Conservation (phyloP, 2,329 filamentous ascomycete species). For the Ambrosiella cleistominuta region DNA sequence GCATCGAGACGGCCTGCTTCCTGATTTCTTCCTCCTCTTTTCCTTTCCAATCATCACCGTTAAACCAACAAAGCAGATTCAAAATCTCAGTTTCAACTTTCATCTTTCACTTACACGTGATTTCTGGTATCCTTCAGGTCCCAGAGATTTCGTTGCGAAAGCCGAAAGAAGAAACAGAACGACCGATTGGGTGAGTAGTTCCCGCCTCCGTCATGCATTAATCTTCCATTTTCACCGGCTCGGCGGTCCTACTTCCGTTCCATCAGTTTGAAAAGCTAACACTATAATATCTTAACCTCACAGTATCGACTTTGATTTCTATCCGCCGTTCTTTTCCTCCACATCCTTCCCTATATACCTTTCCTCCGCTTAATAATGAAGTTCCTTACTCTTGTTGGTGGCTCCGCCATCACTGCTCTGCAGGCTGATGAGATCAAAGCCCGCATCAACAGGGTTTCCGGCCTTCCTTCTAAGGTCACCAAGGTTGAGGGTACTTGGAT, state of each 20-base stretch:
- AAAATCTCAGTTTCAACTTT: neutral
- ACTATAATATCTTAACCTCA: neutral
- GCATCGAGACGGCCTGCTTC: neutral
- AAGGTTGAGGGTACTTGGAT: constrained; percentile 37
- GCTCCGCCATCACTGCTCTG: constrained; percentile 32
- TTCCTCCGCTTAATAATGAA: constrained; percentile 14
- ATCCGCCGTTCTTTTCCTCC: constrained; percentile 1
- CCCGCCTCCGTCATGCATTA: neutral
- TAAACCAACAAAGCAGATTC: neutral
- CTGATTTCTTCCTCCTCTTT: neutral
- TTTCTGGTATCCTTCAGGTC: neutral
- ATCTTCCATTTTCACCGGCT: neutral
- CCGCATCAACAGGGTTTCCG: constrained; percentile 25
- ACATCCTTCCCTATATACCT: neutral
- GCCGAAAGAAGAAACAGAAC: constrained; percentile 3
- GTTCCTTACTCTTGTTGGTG: constrained; percentile 22
- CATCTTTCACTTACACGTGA: neutral
- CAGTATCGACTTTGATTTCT: neutral
- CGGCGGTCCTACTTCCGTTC: neutral
- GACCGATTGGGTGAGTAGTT: constrained; percentile 1
- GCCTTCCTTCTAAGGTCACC: constrained; percentile 25
- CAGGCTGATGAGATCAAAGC: constrained; percentile 27
- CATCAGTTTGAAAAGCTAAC: neutral
- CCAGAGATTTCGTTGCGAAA: constrained; percentile 5
- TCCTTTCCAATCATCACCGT: constrained; percentile 2